Percentiles rank a stretch among this genome's conserved stretches.
phyloP scores from a whole-genome alignment of 352 stramenopile species.

The Thraustochytrium sp. region DNA sequence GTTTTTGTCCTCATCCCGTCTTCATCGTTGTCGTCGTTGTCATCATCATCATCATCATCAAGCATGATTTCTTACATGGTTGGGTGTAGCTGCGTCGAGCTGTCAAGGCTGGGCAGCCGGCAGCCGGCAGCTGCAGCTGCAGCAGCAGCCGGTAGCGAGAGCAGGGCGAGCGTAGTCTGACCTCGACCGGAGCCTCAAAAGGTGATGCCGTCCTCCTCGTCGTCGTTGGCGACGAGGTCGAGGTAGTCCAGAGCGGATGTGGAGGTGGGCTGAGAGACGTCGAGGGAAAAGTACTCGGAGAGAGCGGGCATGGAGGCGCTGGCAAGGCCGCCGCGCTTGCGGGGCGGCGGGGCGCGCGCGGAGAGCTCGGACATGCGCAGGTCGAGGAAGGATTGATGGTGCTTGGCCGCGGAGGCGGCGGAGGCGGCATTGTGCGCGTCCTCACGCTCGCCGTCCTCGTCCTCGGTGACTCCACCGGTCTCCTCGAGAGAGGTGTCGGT shows the following conservation, averaged over 20 bases:
- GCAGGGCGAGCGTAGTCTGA: no score
- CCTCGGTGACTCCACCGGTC: background rate
- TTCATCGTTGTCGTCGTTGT: no score
- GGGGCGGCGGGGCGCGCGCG: background rate
- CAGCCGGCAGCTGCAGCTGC: no score
- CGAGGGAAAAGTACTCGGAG: constrained; percentile 29
- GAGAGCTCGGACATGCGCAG: background rate
- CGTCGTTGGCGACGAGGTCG: constrained; percentile 54
- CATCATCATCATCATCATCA: no score
- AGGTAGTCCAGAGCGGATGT: background rate
- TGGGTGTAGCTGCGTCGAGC: no score
- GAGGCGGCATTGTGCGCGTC: background rate
- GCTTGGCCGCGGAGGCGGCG: background rate
- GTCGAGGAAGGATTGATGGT: constrained; percentile 22
- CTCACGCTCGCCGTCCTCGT: background rate
- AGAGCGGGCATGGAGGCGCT: constrained; percentile 16
- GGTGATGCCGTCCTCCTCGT: constrained; percentile 58
- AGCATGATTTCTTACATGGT: no score
- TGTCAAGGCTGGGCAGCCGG: no score
- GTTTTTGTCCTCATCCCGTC: no score
- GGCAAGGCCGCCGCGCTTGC: background rate
- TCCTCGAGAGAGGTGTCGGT: background rate
- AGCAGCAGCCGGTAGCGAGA: no score
- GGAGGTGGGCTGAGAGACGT: constrained; percentile 32
- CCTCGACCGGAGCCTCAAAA: no score